phyloP scores from a whole-genome alignment of 441 rosid genomes.

The Populus hybrid region DNA sequence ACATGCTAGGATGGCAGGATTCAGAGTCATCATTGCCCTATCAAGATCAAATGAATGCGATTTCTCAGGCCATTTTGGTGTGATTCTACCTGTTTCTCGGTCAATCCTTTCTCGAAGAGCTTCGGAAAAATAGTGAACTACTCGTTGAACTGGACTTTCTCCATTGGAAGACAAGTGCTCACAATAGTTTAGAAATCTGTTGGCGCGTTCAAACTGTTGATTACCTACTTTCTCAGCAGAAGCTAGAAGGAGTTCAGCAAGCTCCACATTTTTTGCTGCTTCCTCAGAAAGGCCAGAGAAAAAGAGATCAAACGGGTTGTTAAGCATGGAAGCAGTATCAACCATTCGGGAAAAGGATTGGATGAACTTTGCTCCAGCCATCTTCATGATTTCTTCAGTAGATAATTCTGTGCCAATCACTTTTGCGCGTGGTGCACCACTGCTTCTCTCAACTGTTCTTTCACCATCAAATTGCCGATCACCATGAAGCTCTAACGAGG shows the following conservation, averaged over 20 bases:
- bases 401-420: conserved; percentile 22
- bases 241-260: conserved; percentile 40
- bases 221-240: conserved; percentile 44
- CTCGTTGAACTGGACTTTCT: conserved; percentile 48
- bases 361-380: conserved; percentile 48
- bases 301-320: conserved; percentile 25
- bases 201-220: conserved; percentile 42
- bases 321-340: conserved; percentile 16
- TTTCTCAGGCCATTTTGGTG: neutral
- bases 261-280: conserved; percentile 37
- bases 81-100: conserved; percentile 33
- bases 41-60: conserved; percentile 12
- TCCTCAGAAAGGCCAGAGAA: conserved; percentile 32
- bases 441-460: conserved; percentile 20
- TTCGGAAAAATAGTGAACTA: conserved; percentile 43
- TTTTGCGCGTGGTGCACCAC: neutral
- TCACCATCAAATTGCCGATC: conserved; percentile 19
- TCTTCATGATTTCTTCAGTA: conserved; percentile 39
- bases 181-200: conserved; percentile 40
- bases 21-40: conserved; percentile 18
- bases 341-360: conserved; percentile 21
- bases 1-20: conserved; percentile 20
- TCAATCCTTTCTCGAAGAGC: conserved; percentile 53
- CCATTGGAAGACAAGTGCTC: conserved; percentile 27
- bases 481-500: conserved; percentile 34